phyloP scores from a whole-genome alignment of 805 yeast genomes.

The Zygosaccharomyces pseudorouxii region DNA sequence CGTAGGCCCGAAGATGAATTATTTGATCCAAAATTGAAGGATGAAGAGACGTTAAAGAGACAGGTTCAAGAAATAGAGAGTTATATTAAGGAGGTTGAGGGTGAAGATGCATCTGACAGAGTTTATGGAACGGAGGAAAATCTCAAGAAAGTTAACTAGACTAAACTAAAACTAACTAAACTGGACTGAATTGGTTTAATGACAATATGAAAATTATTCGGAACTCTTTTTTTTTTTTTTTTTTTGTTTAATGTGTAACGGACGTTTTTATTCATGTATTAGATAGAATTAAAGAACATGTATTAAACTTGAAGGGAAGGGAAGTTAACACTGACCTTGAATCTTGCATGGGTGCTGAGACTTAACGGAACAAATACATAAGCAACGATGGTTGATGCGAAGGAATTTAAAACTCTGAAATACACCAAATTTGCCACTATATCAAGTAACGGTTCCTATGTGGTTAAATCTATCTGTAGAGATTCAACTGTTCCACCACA shows the following conservation, averaged over 20 bases:
- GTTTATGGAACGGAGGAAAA: constrained; percentile 56
- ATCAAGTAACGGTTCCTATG: constrained; percentile 12
- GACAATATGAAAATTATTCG: neutral
- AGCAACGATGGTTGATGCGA: neutral
- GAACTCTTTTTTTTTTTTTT: neutral
- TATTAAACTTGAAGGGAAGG: neutral
- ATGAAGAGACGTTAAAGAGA: constrained; percentile 57
- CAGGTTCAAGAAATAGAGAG: constrained; percentile 73
- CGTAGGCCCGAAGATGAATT: constrained; percentile 86
- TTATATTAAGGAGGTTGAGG: constrained; percentile 77
- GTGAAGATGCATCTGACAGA: constrained; percentile 65
- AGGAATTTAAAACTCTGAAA: constrained; percentile 3
- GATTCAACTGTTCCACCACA: constrained; percentile 31
- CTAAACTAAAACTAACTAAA: too few relatives aligned
- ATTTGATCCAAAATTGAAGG: constrained; percentile 59
- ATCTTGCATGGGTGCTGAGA: neutral
- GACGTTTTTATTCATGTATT: neutral
- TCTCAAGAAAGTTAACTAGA: constrained; percentile 12
- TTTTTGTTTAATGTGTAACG: neutral
- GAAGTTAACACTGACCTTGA: neutral
- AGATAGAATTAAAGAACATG: neutral
- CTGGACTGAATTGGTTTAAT: neutral
- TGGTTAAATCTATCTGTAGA: constrained; percentile 22
- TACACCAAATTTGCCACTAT: constrained; percentile 28
- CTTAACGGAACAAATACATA: neutral